Base-by-base conservation (phyloP, 2,329 filamentous ascomycete species). In the Xylariaceae sp. region DNA sequence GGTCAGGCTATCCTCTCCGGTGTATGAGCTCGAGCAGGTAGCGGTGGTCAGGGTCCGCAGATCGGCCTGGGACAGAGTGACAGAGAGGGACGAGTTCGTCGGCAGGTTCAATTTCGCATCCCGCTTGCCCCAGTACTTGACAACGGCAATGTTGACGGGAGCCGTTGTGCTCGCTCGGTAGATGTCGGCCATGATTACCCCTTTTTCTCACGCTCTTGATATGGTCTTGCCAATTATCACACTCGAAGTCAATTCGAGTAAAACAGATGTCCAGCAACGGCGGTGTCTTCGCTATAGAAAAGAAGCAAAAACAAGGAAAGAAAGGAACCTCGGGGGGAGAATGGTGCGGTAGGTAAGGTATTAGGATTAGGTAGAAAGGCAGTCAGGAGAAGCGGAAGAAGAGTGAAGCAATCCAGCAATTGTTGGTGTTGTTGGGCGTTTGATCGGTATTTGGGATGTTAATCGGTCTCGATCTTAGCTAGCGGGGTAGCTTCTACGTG, bases 121-220 rank as follows among this genome's bases (percentile, higher is more conserved):
- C 64, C 94, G 90, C 79, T 99, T 99, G 69, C 95, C 94, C 94
- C 95, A 99, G 84, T 99, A 95, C 89, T 97, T 97, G 78, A 97
- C 94, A 59, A 97, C 92, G 66, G 93, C 93, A 73, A 97, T 97
- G 80, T 97, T 97, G 72, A 97, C 93, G 11, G 93, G 94, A 47
- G 94, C 94, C 65, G 92, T 97, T 61, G 94, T 97, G 80, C 90
- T 97, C 68, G 94, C 90, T 70, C 92, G 88, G 80, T 95, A 92
- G 70, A 97, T 83, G 59, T 79, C 79, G 37, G 78, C 74, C 79
- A 81, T 81, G 15, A 34, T 61, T 18, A 44, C 35, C 13, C 17
- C 17, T 9, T 47, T 47, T 53, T 35, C 1, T 30, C 37, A 15
- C 37, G 34, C n/a, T 41, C 10, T 35, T 35, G n/a, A n/a, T 3